A percentile compares a stretch with the other conserved stretches of the same genome.
phyloP scores from a whole-genome alignment of 495 filamentous ascomycete genomes.

The Penicillium odoratum region DNA sequence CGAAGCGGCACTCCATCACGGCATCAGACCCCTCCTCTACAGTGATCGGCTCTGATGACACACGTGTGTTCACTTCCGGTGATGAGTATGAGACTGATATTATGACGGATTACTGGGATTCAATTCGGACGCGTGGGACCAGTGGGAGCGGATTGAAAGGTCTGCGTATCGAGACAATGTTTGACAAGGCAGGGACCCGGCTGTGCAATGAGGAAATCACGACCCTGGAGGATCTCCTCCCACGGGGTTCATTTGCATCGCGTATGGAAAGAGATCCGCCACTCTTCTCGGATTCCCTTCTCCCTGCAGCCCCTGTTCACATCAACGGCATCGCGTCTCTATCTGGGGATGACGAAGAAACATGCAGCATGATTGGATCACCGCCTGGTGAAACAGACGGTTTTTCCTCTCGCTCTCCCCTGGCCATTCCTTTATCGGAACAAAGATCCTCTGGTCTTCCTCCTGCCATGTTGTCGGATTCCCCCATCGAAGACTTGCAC shows the following conservation, averaged over 20 bases:
- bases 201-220: conserved; percentile 57
- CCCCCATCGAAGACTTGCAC: conserved; percentile 18
- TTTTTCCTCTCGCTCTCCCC: conserved; percentile 4
- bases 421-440: conserved; percentile 7
- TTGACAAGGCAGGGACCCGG: conserved; percentile 70
- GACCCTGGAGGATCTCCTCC: conserved; percentile 54
- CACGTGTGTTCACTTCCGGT: conserved; percentile 68
- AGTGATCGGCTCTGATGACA: conserved; percentile 81
- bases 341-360: conserved; percentile 33
- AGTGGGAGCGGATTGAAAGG: conserved; percentile 54
- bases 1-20: conserved; percentile 48
- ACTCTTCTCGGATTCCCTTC: conserved; percentile 46
- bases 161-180: conserved; percentile 79
- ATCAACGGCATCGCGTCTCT: conserved; percentile 21
- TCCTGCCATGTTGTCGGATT: conserved; percentile 5
- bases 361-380: conserved; percentile 33
- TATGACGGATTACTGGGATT: conserved; percentile 92
- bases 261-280: conserved; percentile 30
- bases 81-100: conserved; percentile 88
- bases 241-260: conserved; percentile 42
- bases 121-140: conserved; percentile 78
- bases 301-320: conserved; percentile 42
- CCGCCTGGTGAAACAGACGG: conserved; percentile 31
- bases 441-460: not conserved
- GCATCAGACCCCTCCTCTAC: conserved; percentile 77